A percentile compares a stretch with the other conserved stretches of the same genome.
Conservation (phyloP, 2,329 filamentous ascomycete species). For the Calonectria pseudoreteaudii region DNA sequence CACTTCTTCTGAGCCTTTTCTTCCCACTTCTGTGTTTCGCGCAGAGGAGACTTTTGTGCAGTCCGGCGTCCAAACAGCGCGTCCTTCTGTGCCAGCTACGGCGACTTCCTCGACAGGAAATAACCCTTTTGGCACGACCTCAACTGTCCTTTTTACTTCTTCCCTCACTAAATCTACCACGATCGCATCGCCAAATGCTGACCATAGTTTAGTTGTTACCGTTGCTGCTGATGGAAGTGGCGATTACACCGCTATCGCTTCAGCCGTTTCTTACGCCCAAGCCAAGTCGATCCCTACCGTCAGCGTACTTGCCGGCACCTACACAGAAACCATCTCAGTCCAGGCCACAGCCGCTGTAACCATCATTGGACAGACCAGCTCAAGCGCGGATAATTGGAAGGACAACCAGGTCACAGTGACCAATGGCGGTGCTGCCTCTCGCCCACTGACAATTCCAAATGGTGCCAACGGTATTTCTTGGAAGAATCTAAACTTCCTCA, state of each 20-base stretch:
- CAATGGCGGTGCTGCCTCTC: constrained; percentile 16
- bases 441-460: constrained; percentile 22
- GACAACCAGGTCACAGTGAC: constrained; percentile 29
- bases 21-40: neutral
- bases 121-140: neutral
- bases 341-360: constrained; percentile 55
- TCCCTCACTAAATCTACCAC: neutral
- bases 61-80: too few relatives aligned
- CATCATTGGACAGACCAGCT: constrained; percentile 49
- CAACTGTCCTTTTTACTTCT: neutral
- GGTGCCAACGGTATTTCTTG: constrained; percentile 25
- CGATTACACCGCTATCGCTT: constrained; percentile 58
- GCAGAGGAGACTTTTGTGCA: neutral
- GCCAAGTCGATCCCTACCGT: constrained; percentile 55
- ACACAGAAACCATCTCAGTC: constrained; percentile 55
- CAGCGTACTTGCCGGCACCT: constrained; percentile 57
- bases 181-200: constrained; percentile 28
- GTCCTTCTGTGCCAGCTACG: neutral
- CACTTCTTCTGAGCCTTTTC: neutral
- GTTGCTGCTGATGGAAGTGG: constrained; percentile 57
- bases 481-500: constrained; percentile 37
- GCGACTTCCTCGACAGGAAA: neutral
- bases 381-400: constrained; percentile 18
- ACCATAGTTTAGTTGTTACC: constrained; percentile 49
- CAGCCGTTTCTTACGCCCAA: constrained; percentile 55